phyloP scores from a whole-genome alignment of 805 yeast genomes.

The Saccharomyces mikatae region DNA sequence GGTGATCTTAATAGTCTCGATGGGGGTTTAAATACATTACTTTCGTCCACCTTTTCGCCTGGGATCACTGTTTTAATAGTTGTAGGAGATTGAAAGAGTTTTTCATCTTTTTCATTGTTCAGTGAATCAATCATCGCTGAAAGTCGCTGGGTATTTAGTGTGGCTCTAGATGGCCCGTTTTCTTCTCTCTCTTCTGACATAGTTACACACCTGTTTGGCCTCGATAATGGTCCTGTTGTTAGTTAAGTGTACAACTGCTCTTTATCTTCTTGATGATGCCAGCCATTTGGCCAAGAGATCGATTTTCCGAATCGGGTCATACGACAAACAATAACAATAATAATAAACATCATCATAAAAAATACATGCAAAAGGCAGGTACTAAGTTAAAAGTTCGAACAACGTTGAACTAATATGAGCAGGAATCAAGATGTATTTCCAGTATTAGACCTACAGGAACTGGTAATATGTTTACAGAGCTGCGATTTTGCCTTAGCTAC shows the following conservation, averaged over 20 bases:
- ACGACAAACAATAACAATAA: background rate
- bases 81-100: constrained; percentile 1
- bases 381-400: background rate
- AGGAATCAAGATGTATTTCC: constrained; percentile 46
- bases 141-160: constrained; percentile 19
- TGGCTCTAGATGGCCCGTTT: constrained; percentile 11
- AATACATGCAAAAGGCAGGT: background rate
- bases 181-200: constrained; percentile 1
- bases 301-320: background rate
- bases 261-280: background rate
- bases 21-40: constrained; percentile 1
- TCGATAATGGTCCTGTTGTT: background rate
- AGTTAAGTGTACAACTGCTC: background rate
- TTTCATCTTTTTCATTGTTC: constrained; percentile 11
- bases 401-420: constrained; percentile 13
- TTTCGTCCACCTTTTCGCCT: background rate
- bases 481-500: constrained; percentile 50
- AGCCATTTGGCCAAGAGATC: constrained; percentile 2
- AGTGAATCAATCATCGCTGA: constrained; percentile 26
- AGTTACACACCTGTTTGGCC: background rate
- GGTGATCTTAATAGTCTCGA: constrained; percentile 7
- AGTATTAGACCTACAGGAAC: constrained; percentile 49
- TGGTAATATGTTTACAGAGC: constrained; percentile 49
- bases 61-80: background rate
- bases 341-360: background rate